Conservation (phyloP, 2,329 filamentous ascomycete species). For the Fusarium virguliforme region DNA sequence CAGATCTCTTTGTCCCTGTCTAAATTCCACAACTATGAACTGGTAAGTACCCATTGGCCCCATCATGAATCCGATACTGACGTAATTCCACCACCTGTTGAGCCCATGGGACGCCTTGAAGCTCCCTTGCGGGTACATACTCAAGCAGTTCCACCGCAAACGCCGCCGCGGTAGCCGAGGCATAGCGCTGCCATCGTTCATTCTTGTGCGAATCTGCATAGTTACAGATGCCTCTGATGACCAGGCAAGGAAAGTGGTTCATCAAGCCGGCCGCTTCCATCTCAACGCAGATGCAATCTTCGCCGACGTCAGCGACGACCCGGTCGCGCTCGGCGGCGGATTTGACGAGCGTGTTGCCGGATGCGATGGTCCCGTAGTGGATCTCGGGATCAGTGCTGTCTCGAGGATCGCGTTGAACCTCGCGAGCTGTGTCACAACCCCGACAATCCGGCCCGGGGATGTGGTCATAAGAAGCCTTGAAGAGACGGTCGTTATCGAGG, state of each 20-base stretch:
- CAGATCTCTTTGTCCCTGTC: background rate
- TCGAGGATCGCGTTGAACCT: no score
- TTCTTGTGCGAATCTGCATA: background rate
- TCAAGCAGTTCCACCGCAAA: background rate
- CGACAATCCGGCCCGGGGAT: no score
- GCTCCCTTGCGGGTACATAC: background rate
- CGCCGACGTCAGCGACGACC: background rate
- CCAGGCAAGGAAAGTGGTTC: background rate
- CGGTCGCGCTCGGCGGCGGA: slow-evolving; percentile 10
- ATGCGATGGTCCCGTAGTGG: slow-evolving; percentile 49
- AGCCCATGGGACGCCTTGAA: background rate
- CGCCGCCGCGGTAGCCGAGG: background rate
- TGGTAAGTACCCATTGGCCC: background rate
- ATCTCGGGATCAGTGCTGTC: slow-evolving; percentile 27
- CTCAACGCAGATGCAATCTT: background rate
- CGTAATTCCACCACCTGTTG: background rate
- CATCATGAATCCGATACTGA: background rate
- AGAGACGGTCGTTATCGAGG: slow-evolving; percentile 33
- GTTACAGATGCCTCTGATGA: background rate
- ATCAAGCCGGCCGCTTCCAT: background rate
- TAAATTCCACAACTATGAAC: background rate
- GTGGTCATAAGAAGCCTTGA: slow-evolving; percentile 25
- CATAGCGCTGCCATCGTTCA: background rate
- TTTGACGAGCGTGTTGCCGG: slow-evolving; percentile 45
- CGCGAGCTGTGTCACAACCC: no score